Evolutionary conservation across 345 rosid species (phyloP), one percentile per base, ranked within the genome.

Genomic region (Rubroshorea leprosula): DNA sequence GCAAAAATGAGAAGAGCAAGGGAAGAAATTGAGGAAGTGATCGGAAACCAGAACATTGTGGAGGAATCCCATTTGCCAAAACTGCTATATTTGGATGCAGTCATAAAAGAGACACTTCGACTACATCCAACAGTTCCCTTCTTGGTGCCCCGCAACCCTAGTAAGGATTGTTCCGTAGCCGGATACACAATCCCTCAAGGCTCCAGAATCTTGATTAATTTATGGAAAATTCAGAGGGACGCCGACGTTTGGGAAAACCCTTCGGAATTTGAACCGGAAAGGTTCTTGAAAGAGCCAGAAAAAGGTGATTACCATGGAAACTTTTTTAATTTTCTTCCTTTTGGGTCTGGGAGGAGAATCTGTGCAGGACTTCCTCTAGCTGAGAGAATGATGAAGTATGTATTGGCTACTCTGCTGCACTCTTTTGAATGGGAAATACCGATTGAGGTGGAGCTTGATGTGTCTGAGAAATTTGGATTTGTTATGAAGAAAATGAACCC

Each of bases 301-400:
- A 63, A 39, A 19, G 49, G 54, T n/a, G 63, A 53, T 3, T 58
- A 57, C 27, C 6, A 1, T 3, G 57, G 66, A n/a, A 31, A 60
- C 8, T 39, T 49, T 54, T 61, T 61, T 41, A 53, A 38, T 10
- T 62, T 8, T 51, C 51, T 72, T 22, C 75, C 66, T 0, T 66
- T 66, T 49, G 68, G 68, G 20, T 64, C 70, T 0, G 49, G 70
- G 13, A 60, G 73, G 52, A 73, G 73, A 25, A 64, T 64, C 2
- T 68, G 64, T n/a, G 39, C 52, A 4, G 64, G 77, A 18, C 39
- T 68, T 48, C 23, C 49, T 21, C 1, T 73, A 6, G 64, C 50
- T 0, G 68, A 73, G 18, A 64, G 17, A 15, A 61, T 64, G 64
- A 0, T 39, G 1, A 21, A 17, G 5, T 12, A 16, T 23, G 18